A percentile compares a stretch with the other conserved stretches of the same genome.
Conservation (phyloP, 768 basidiomycete genomes). For the Russula vinacea region DNA sequence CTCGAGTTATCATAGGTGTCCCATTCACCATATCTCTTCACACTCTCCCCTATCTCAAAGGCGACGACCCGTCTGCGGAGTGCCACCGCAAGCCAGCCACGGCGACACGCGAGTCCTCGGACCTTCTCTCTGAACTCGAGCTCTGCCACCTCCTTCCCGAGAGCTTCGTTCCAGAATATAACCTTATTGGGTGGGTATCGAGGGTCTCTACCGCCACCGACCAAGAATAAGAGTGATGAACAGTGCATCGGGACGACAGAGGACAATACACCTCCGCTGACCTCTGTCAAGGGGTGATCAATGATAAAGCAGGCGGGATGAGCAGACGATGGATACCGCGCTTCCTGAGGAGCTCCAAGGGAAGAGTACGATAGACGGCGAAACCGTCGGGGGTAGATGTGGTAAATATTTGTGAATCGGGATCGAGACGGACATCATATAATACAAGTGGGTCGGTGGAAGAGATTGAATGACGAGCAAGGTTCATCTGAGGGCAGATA, state of each 20-base stretch:
- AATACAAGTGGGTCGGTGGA: conserved; percentile 71
- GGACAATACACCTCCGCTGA: conserved; percentile 76
- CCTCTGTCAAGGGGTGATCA: conserved; percentile 47
- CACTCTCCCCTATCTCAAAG: conserved; percentile 63
- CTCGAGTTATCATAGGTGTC: conserved; percentile 84
- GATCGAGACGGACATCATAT: conserved; percentile 73
- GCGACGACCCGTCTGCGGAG: conserved; percentile 75
- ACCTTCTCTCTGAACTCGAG: conserved; percentile 86
- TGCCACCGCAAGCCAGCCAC: conserved; percentile 82
- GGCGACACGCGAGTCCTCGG: conserved; percentile 71
- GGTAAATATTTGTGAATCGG: conserved; percentile 80
- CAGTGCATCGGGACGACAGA: conserved; percentile 74
- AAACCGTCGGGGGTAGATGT: conserved; percentile 76
- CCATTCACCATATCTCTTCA: conserved; percentile 69
- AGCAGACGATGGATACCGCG: conserved; percentile 52
- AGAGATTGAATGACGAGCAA: conserved; percentile 80
- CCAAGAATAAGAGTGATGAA: conserved; percentile 78
- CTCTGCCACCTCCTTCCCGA: conserved; percentile 77
- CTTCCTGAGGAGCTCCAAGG: conserved; percentile 74
- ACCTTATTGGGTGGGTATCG: conserved; percentile 91
- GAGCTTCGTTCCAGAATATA: conserved; percentile 81
- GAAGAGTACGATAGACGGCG: conserved; percentile 74
- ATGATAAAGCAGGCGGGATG: conserved; percentile 16
- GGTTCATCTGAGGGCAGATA: conserved; percentile 60
- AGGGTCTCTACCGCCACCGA: conserved; percentile 85